Conservation (phyloP, 257 asterid genomes). For the Pogostemon cablin region DNA sequence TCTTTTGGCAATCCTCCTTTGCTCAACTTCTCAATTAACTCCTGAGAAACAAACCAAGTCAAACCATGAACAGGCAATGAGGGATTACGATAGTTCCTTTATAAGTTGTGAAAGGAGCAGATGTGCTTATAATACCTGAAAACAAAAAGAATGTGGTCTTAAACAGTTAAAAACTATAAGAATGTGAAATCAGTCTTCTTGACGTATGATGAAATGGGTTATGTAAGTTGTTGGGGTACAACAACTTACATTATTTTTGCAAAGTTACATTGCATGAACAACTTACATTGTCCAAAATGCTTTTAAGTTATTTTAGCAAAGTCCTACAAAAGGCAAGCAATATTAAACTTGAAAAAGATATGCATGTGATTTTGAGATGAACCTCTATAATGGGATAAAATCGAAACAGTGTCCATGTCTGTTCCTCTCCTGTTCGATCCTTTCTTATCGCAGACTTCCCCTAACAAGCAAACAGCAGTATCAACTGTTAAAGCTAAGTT, state of each 20-base stretch:
- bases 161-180: neutral
- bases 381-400: constrained; percentile 92
- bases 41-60: constrained; percentile 44
- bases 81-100: neutral
- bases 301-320: neutral
- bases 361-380: constrained; percentile 31
- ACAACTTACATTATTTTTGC: no score
- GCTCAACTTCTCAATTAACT: constrained; percentile 67
- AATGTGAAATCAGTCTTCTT: no score
- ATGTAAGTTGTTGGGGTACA: no score
- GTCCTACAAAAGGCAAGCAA: neutral
- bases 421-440: constrained; percentile 79
- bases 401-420: constrained; percentile 74
- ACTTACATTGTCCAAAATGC: neutral
- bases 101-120: constrained; percentile 2
- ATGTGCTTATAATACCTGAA: neutral
- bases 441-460: constrained; percentile 64
- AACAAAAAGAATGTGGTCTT: neutral
- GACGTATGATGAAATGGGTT: no score
- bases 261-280: neutral
- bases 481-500: constrained; percentile 40
- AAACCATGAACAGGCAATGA: constrained; percentile 2
- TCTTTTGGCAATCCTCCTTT: constrained; percentile 73
- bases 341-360: constrained; percentile 21
- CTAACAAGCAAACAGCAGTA: constrained; percentile 51